Conservation (phyloP, 2,329 filamentous ascomycete species). For the Ilyonectria robusta region DNA sequence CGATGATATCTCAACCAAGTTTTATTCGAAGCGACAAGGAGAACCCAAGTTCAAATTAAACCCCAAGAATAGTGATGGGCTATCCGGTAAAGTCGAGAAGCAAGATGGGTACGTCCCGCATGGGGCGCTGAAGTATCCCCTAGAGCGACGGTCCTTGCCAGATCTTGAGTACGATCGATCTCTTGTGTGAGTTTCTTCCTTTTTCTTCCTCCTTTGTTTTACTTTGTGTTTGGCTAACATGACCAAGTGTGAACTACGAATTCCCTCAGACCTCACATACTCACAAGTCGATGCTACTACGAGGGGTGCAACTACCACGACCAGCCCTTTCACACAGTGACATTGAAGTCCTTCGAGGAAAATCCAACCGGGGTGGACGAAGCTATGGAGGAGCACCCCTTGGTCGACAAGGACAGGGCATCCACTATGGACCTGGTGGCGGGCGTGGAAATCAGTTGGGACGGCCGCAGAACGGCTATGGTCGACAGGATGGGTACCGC, state of each 20-base stretch:
- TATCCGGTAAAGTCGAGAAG: conserved; percentile 86
- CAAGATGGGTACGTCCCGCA: conserved; percentile 89
- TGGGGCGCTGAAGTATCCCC: conserved; percentile 82
- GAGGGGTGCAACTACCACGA: conserved; percentile 81
- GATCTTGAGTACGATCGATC: conserved; percentile 88
- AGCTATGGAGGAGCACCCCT: conserved; percentile 47
- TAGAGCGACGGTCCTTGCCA: conserved; percentile 80
- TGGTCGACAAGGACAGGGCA: conserved; percentile 46
- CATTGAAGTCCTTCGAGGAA: conserved; percentile 78
- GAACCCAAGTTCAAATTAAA: conserved; percentile 79
- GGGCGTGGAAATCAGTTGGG: conserved; percentile 39
- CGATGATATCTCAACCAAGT: conserved; percentile 84
- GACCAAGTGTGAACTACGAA: conserved; percentile 82
- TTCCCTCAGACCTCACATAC: conserved; percentile 80
- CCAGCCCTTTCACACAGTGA: conserved; percentile 83
- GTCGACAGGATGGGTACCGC: conserved; percentile 35
- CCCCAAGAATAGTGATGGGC: conserved; percentile 79
- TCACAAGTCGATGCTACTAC: conserved; percentile 95
- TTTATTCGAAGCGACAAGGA: conserved; percentile 92
- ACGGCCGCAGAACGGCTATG: conserved; percentile 42
- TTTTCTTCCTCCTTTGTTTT: not conserved
- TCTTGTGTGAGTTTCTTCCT: conserved; percentile 74
- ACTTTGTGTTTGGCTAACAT: conserved; percentile 48
- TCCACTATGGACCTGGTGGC: conserved; percentile 49
- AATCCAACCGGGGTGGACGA: conserved; percentile 67